Percentiles rank a stretch among this genome's conserved stretches.
Conservation (phyloP, 257 asterid genomes). For the Marsdenia floribunda region DNA sequence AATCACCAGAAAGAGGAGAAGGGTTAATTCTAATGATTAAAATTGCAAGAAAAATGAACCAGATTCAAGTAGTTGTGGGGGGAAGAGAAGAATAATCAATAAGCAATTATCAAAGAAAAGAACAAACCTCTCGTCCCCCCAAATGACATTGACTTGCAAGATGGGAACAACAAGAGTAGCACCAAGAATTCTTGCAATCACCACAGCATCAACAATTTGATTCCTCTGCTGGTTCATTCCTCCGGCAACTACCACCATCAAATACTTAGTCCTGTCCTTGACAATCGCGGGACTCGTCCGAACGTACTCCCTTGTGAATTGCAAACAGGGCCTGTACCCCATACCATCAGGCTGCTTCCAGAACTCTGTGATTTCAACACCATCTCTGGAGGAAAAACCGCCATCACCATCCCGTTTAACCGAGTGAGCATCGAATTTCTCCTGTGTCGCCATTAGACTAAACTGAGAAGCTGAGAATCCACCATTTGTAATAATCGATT, state of each 20-base stretch:
- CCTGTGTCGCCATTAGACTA: slow-evolving; percentile 2
- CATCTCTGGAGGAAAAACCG: slow-evolving; percentile 3
- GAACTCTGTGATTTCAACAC: slow-evolving; percentile 42
- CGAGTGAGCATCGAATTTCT: slow-evolving; percentile 3
- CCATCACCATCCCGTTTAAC: background rate
- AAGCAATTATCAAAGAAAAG: slow-evolving; percentile 6
- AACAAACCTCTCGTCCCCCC: slow-evolving; percentile 95
- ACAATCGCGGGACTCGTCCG: slow-evolving; percentile 43
- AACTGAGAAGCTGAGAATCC: slow-evolving; percentile 27
- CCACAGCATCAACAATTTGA: slow-evolving; percentile 98
- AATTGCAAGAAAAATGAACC: background rate
- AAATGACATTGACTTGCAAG: slow-evolving; percentile 90
- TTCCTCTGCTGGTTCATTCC: slow-evolving; percentile 98
- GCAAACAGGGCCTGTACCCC: slow-evolving; percentile 87
- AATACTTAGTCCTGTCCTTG: slow-evolving; percentile 57
- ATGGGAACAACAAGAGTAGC: slow-evolving; percentile 93
- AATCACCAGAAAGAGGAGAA: slow-evolving; percentile 12
- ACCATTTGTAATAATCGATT: slow-evolving; percentile 24
- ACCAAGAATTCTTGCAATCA: slow-evolving; percentile 87
- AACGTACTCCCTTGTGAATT: slow-evolving; percentile 44
- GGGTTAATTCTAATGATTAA: background rate
- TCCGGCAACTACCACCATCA: slow-evolving; percentile 90
- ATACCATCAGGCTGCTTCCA: slow-evolving; percentile 95
- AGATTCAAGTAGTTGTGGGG: background rate
- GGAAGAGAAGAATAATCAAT: slow-evolving; percentile 11